Percentiles rank a stretch among this genome's conserved stretches.
phyloP scores from a whole-genome alignment of 2,329 filamentous ascomycete genomes.

The Thielaviopsis ethacetica region DNA sequence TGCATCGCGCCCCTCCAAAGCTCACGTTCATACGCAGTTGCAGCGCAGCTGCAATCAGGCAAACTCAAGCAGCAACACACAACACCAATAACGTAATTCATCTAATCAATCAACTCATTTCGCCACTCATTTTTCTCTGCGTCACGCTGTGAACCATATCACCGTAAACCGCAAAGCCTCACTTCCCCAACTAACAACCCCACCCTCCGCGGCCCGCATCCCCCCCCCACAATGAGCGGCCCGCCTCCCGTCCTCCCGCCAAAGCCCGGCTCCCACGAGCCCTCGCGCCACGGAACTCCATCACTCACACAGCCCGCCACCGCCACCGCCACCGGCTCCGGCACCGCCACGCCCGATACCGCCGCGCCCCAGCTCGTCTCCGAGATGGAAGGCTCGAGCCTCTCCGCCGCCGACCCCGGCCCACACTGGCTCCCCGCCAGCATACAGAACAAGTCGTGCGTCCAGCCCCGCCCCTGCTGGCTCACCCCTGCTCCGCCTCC shows the following conservation, averaged over 20 bases:
- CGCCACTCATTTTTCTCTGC: too few relatives aligned
- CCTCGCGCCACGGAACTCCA: conserved; percentile 50
- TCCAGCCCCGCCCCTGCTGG: conserved; percentile 13
- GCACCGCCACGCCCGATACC: neutral
- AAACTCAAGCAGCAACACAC: too few relatives aligned
- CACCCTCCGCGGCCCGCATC: neutral
- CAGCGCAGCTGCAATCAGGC: too few relatives aligned
- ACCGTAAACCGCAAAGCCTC: too few relatives aligned
- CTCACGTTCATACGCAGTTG: neutral
- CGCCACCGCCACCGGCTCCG: conserved; percentile 13
- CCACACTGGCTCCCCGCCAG: conserved; percentile 65
- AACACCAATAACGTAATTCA: neutral
- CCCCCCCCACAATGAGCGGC: conserved; percentile 1
- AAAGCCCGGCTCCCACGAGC: conserved; percentile 53
- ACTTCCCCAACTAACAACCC: neutral
- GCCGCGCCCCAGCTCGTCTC: neutral
- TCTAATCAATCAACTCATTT: neutral
- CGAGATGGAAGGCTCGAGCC: conserved; percentile 4
- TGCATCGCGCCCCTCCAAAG: neutral
- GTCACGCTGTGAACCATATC: too few relatives aligned
- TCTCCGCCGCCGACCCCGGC: conserved; percentile 31
- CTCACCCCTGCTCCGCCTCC: too few relatives aligned
- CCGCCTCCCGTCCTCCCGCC: conserved; percentile 53
- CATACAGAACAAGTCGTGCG: conserved; percentile 69
- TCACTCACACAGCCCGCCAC: conserved; percentile 20